These are phyloP conservation scores for Fusarium annulatum DNA, from an alignment of 2,329 filamentous ascomycete genomes.

Conservation along the genomic window DNA sequence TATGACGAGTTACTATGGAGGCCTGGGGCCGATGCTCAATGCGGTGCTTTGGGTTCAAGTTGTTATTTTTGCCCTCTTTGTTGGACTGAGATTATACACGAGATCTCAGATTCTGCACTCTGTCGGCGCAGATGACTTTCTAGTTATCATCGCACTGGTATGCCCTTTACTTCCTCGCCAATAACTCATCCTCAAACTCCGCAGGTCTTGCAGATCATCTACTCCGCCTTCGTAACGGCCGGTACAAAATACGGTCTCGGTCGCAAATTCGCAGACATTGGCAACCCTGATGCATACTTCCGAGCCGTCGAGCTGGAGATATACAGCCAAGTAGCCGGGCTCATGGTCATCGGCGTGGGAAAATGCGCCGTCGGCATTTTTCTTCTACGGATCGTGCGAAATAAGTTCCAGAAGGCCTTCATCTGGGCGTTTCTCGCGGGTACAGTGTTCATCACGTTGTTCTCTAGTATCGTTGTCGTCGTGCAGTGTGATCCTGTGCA, in stretches of 20 bases:
- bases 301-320: conserved; percentile 14
- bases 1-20: conserved; percentile 23
- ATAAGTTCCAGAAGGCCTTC: conserved; percentile 14
- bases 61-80: conserved; percentile 15
- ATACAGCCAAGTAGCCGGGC: conserved; percentile 8
- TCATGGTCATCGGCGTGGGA: conserved; percentile 8
- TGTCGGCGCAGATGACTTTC: conserved; percentile 16
- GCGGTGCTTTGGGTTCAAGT: conserved; percentile 22
- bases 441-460: not conserved
- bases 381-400: conserved; percentile 7
- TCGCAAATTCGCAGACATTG: conserved; percentile 11
- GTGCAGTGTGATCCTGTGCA: conserved; percentile 22
- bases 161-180: accelerated
- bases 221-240: conserved; percentile 19
- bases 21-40: conserved; percentile 24
- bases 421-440: conserved; percentile 18
- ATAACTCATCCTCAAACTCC: not conserved
- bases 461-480: conserved; percentile 1
- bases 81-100: conserved; percentile 11
- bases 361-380: conserved; percentile 27
- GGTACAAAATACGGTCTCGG: conserved; percentile 15
- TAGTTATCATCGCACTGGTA: conserved; percentile 11
- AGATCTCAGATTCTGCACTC: conserved; percentile 4
- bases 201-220: conserved; percentile 20
- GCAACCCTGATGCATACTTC: conserved; percentile 3